Conservation (phyloP, 139 green algal genomes). For the Coelastrella sp. region DNA sequence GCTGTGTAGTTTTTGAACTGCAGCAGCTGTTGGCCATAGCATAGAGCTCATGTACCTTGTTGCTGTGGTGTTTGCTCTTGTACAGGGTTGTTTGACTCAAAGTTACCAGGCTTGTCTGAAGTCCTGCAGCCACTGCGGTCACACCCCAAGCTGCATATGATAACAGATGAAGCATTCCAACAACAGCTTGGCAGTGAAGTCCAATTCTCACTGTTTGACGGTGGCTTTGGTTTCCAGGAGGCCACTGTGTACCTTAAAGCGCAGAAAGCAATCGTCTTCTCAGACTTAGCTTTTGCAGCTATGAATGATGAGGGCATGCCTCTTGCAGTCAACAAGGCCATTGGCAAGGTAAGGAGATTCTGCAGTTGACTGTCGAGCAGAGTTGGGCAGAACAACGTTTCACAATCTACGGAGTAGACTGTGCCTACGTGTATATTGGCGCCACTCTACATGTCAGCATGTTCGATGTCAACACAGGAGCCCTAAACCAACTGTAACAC, state of each 20-base stretch:
- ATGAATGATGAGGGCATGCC: conserved; percentile 8
- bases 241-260: neutral
- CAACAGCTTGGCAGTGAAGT: neutral
- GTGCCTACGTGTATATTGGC: no score
- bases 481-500: no score
- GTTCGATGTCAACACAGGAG: no score
- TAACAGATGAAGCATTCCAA: neutral
- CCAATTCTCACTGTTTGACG: neutral
- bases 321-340: neutral
- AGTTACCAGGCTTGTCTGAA: neutral
- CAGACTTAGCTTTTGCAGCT: neutral
- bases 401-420: no score
- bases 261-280: neutral
- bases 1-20: no score
- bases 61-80: neutral
- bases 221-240: neutral
- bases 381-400: no score
- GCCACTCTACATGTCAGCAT: no score
- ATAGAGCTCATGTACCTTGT: no score
- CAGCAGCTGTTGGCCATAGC: no score
- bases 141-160: neutral
- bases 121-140: neutral
- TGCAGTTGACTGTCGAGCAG: no score
- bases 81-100: neutral
- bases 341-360: neutral